These are phyloP conservation scores for Diaporthe destruens DNA, from an alignment of 2,329 filamentous ascomycete species.

Conservation along the genomic window DNA sequence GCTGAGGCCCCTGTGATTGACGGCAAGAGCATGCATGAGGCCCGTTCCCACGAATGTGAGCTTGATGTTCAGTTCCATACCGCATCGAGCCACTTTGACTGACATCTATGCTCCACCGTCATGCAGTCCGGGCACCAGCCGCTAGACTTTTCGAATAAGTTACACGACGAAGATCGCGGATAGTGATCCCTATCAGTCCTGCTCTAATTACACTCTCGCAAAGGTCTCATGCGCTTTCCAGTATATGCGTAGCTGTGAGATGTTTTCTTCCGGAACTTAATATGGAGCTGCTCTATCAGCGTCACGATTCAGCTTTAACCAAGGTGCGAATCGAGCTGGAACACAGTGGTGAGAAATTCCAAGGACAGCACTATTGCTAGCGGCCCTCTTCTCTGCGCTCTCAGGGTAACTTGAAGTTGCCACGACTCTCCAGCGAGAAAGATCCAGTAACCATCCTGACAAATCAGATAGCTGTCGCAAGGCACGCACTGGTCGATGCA, in stretches of 20 bases:
- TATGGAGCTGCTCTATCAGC: background rate
- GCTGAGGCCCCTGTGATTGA: background rate
- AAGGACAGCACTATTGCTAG: background rate
- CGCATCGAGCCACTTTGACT: background rate
- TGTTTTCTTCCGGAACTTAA: background rate
- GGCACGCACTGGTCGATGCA: background rate
- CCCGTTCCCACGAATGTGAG: background rate
- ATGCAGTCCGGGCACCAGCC: background rate
- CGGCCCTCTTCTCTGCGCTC: background rate
- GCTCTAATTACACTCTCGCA: background rate
- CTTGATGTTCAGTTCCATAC: background rate
- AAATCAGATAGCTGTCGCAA: background rate
- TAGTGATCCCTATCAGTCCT: background rate
- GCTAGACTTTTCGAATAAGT: too few relatives aligned
- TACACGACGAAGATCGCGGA: background rate
- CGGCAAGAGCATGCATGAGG: background rate
- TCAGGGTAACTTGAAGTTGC: background rate
- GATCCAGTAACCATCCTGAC: background rate
- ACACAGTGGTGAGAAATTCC: background rate
- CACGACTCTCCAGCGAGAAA: background rate
- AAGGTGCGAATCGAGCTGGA: background rate
- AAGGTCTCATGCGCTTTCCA: background rate
- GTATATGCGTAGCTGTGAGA: background rate
- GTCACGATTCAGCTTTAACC: background rate
- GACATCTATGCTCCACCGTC: background rate